A percentile compares a stretch with the other conserved stretches of the same genome.
phyloP scores from a whole-genome alignment of 2,329 filamentous ascomycete species.

The Xylariomycetidae sp. region DNA sequence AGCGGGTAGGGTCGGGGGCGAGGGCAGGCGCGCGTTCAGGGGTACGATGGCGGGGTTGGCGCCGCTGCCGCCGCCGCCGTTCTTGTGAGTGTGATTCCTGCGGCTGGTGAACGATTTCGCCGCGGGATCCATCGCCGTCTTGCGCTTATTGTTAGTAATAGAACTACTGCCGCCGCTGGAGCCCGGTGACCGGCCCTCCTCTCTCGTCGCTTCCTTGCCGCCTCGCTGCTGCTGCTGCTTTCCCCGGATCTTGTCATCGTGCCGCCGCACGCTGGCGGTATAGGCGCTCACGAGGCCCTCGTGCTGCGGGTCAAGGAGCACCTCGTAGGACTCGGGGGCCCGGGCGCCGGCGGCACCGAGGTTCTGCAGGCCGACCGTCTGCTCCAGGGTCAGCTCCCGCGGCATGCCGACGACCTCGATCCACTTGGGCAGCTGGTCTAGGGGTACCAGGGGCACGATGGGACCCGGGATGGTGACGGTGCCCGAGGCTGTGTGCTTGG shows the following conservation, averaged over 20 bases:
- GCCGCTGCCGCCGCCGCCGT: background rate
- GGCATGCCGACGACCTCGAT: slow-evolving; percentile 40
- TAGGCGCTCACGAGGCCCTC: too few relatives aligned
- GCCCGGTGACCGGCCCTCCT: too few relatives aligned
- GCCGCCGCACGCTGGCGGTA: background rate
- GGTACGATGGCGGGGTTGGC: slow-evolving; percentile 1
- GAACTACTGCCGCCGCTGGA: too few relatives aligned
- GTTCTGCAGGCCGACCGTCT: slow-evolving; percentile 34
- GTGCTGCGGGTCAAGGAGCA: too few relatives aligned
- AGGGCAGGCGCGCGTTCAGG: too few relatives aligned
- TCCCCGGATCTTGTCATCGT: background rate
- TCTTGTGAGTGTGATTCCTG: background rate
- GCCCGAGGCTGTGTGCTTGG: slow-evolving; percentile 23
- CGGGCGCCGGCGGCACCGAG: slow-evolving; percentile 29
- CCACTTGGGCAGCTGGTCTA: slow-evolving; percentile 47
- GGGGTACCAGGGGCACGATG: slow-evolving; percentile 50
- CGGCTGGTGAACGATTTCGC: slow-evolving; percentile 2
- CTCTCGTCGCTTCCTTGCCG: too few relatives aligned
- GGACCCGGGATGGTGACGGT: slow-evolving; percentile 22
- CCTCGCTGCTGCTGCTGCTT: background rate
- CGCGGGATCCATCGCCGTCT: slow-evolving; percentile 5
- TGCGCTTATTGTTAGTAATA: too few relatives aligned
- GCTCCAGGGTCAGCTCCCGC: slow-evolving; percentile 32
- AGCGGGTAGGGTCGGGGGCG: too few relatives aligned
- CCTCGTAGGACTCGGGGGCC: slow-evolving; percentile 20